Conservation (phyloP, 2,329 filamentous ascomycete genomes). For the Cladophialophora yegresii region DNA sequence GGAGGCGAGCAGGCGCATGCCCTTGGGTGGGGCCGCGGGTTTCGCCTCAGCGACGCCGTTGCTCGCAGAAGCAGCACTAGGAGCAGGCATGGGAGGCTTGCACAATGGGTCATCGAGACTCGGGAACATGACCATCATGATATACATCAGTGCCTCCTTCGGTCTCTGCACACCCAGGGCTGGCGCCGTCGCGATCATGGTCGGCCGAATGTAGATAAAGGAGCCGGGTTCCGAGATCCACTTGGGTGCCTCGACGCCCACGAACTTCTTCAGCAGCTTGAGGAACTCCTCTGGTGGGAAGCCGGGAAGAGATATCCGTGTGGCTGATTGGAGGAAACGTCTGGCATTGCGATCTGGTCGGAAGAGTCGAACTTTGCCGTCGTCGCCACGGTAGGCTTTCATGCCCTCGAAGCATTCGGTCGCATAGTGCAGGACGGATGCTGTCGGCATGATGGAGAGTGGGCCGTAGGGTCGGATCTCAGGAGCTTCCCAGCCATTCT, state of each 20-base stretch:
- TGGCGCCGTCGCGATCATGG: constrained; percentile 78
- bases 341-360: constrained; percentile 71
- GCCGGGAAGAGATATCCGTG: constrained; percentile 71
- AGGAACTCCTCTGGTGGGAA: constrained; percentile 73
- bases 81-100: constrained; percentile 13
- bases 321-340: constrained; percentile 59
- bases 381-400: constrained; percentile 70
- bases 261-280: constrained; percentile 69
- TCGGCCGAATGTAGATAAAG: constrained; percentile 84
- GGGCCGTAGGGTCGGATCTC: constrained; percentile 76
- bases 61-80: background rate
- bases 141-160: constrained; percentile 81
- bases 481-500: constrained; percentile 71
- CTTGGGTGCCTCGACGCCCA: constrained; percentile 36
- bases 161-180: constrained; percentile 80
- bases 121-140: constrained; percentile 45
- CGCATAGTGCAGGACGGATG: constrained; percentile 81
- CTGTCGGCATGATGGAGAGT: constrained; percentile 75
- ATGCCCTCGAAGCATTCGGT: constrained; percentile 88
- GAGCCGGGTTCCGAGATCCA: constrained; percentile 50
- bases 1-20: constrained; percentile 61
- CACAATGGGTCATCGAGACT: constrained; percentile 30
- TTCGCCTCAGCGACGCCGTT: constrained; percentile 9
- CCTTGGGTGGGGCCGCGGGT: constrained; percentile 9
- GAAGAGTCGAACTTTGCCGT: constrained; percentile 74